These are phyloP conservation scores for Yamadazyma triangularis DNA, from an alignment of 1,139 yeast genomes.

Conservation along the genomic window DNA sequence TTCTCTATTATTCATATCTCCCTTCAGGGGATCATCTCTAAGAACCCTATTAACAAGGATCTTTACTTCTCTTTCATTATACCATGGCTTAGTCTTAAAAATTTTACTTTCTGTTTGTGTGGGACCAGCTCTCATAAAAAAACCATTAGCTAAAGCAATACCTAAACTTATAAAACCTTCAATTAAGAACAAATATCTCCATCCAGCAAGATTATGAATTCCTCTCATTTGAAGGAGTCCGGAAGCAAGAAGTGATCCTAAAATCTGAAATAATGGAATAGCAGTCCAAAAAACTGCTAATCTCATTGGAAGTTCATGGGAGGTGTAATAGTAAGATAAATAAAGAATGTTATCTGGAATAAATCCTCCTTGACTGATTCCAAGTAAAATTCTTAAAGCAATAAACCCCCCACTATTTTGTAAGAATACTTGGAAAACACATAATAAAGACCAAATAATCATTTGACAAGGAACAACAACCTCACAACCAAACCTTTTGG, in stretches of 20 bases:
- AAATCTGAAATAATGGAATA: slow-evolving; percentile 18
- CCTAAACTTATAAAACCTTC: slow-evolving; percentile 29
- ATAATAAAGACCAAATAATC: slow-evolving; percentile 26
- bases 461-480: slow-evolving; percentile 30
- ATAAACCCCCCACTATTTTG: slow-evolving; percentile 20
- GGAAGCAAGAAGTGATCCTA: slow-evolving; percentile 21
- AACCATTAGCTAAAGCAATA: slow-evolving; percentile 24
- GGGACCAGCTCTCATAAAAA: slow-evolving; percentile 32
- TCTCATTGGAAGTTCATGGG: slow-evolving; percentile 18
- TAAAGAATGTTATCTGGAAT: slow-evolving; percentile 27
- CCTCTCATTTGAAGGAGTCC: slow-evolving; percentile 19
- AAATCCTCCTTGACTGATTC: slow-evolving; percentile 28
- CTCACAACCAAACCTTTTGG: slow-evolving; percentile 31
- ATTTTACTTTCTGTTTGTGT: slow-evolving; percentile 19
- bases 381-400: slow-evolving; percentile 24
- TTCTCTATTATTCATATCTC: slow-evolving; percentile 49
- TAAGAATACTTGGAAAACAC: slow-evolving; percentile 24
- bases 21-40: slow-evolving; percentile 60
- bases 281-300: slow-evolving; percentile 19
- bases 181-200: slow-evolving; percentile 35
- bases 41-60: slow-evolving; percentile 37
- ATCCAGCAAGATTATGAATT: slow-evolving; percentile 19
- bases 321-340: slow-evolving; percentile 21
- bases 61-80: slow-evolving; percentile 30
- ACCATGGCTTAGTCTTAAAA: slow-evolving; percentile 32